Evolutionary conservation across 2,329 filamentous ascomycete species (phyloP).

Genomic region (Aspergillus sp.): DNA sequence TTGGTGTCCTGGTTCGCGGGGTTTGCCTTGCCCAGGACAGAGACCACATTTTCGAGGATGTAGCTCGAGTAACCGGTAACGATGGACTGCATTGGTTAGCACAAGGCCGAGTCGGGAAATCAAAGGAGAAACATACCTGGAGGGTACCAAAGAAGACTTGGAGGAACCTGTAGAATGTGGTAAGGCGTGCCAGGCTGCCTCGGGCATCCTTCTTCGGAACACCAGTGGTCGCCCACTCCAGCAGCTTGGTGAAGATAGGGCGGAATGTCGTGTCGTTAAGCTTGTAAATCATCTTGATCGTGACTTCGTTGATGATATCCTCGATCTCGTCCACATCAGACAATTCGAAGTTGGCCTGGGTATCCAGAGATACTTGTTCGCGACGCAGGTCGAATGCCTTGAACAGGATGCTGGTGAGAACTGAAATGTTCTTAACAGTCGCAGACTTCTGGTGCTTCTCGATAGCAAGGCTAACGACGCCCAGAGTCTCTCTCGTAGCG

Average conservation of each 20-base stretch:
- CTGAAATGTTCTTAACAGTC: constrained; percentile 72
- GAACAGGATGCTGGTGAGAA: constrained; percentile 65
- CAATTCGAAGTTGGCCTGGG: constrained; percentile 45
- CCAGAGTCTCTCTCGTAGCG: constrained; percentile 69
- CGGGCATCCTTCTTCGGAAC: constrained; percentile 63
- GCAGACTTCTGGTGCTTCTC: constrained; percentile 75
- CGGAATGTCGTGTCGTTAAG: constrained; percentile 92
- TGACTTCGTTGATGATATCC: constrained; percentile 65
- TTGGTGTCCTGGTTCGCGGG: constrained; percentile 52
- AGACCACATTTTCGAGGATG: constrained; percentile 72
- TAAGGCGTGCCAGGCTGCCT: constrained; percentile 64
- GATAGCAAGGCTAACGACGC: constrained; percentile 69
- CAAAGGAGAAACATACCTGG: constrained; percentile 53
- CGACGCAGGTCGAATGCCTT: constrained; percentile 54
- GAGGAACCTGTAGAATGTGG: constrained; percentile 80
- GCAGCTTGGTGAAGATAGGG: constrained; percentile 81
- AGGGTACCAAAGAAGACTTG: constrained; percentile 78
- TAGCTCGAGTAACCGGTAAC: constrained; percentile 91
- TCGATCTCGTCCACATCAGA: constrained; percentile 62
- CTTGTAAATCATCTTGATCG: constrained; percentile 92
- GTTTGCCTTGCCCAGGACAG: constrained; percentile 55
- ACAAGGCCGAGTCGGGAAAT: not conserved
- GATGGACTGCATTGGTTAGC: constrained; percentile 61
- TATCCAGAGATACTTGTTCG: constrained; percentile 35
- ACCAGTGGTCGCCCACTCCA: constrained; percentile 72